Conservation (phyloP, 805 yeast genomes). For the Lipomyces chichibuensis region DNA sequence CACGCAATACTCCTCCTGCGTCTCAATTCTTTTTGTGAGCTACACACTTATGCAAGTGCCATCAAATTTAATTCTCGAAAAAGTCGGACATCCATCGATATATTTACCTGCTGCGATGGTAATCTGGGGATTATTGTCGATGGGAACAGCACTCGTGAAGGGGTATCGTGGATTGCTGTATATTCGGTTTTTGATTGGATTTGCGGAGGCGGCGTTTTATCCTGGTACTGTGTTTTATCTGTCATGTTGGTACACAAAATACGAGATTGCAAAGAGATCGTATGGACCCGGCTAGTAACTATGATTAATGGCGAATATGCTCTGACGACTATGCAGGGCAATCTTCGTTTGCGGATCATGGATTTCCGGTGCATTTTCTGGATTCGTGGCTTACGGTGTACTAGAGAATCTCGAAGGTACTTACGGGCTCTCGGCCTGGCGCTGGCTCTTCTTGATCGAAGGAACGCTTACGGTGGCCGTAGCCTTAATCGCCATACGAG, state of each 20-base stretch:
- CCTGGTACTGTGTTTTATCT: slow-evolving; percentile 56
- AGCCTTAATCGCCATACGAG: slow-evolving; percentile 52
- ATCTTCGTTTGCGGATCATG: slow-evolving; percentile 55
- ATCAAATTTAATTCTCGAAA: slow-evolving; percentile 52
- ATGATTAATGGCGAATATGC: slow-evolving; percentile 37
- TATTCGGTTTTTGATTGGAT: slow-evolving; percentile 52
- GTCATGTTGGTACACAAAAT: slow-evolving; percentile 61
- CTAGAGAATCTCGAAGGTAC: slow-evolving; percentile 50
- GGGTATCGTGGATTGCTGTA: slow-evolving; percentile 52
- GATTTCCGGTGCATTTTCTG: slow-evolving; percentile 57
- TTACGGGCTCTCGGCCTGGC: slow-evolving; percentile 54
- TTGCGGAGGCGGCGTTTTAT: slow-evolving; percentile 54
- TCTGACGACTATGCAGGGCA: slow-evolving; percentile 38
- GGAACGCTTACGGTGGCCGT: slow-evolving; percentile 56
- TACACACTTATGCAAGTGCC: slow-evolving; percentile 56
- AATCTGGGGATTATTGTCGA: slow-evolving; percentile 52
- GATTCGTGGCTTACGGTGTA: slow-evolving; percentile 59
- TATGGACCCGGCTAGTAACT: slow-evolving; percentile 3
- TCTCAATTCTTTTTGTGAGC: slow-evolving; percentile 55
- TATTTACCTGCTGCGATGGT: slow-evolving; percentile 56
- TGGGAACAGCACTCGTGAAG: slow-evolving; percentile 52
- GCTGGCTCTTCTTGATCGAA: slow-evolving; percentile 60
- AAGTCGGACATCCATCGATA: slow-evolving; percentile 54
- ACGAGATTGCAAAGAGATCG: slow-evolving; percentile 55
- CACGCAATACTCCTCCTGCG: slow-evolving; percentile 53